Evolutionary conservation across 371 early-diverging fungal genomes (phyloP), one percentile per base, ranked within the genome.

Genomic region (Choanephora cucurbitarum): DNA sequence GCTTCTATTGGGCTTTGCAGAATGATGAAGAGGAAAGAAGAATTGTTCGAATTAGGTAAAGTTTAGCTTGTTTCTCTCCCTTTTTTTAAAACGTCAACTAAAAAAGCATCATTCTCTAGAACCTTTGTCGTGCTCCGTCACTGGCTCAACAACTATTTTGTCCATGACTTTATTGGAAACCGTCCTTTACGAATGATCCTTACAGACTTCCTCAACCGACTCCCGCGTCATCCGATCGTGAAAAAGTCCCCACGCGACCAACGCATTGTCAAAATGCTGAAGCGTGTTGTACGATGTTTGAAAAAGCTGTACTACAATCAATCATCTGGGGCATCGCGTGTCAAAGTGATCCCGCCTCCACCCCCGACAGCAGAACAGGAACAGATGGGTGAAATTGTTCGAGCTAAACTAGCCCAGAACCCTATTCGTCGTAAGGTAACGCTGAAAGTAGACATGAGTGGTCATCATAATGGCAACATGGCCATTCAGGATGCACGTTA

Each of bases 141-240:
- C 32, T 88, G 88, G 88, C 64, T 88, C 19, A 63, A 81, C 22
- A 85, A 86, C 53, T 86, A 86, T 58, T 88, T 83, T 61, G 75
- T 77, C 2, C 79, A 79, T 57, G 88, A 88, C 46, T 88, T 88
- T 57, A 70, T 79, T 44, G 74, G 70, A 6, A 75, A 70, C 44
- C 70, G 69, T 13, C 63, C 67, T 0, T 60, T 87, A 1, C 74
- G 86, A 7, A 52, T 57, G 1, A 70, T 73, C 0, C 37, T 85
- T 23, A 76, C 78, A 1, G 52, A 66, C 1, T 77, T 74, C 45
- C 62, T 86, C 4, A 83, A 76, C 31, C 33, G 57, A 0, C 63
- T 83, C 28, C 63, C 75, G 3, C 55, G 54, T 28, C 74, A 84
- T 28, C 72, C 78, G 2, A 66, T 76, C 33, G 73, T 86, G 5